Evolutionary conservation across 768 basidiomycete species (phyloP), one percentile per base, ranked within the genome.

Genomic region (Lactarius tabidus): DNA sequence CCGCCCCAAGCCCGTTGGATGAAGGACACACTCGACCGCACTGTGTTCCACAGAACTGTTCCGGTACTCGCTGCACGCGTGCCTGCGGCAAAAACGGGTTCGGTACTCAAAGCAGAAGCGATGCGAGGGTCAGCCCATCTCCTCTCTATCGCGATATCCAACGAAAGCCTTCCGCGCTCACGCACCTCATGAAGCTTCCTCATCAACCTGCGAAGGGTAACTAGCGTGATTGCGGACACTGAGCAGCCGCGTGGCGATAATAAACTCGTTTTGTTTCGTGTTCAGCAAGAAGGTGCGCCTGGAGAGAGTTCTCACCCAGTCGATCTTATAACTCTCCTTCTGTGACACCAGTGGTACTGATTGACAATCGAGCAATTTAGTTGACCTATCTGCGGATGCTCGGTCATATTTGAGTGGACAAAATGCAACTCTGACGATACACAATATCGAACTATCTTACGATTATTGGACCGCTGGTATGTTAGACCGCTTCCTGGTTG

Each of bases 391-490:
- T 29, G 73, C 75, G 10, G 82, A 85, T 36, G 80, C 85, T 48
- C 75, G 76, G 56, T 76, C 81, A 6, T 85, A 86, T 68, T 74
- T 97, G 63, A 74, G 80, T 31, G 74, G 76, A n/a, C 82, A 88
- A 69, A 75, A 81, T 4, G 80, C 79, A 41, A 84, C 82, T 7
- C 72, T 93, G n/a, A 78, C 84, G 9, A 75, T 78, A 18, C 84
- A 92, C 71, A 77, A 76, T 0, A 67, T 98, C 48, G 76, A 86
- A 28, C 77, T 98, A 51, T 82, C 84, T 62, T 98, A 98, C 73
- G 82, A 90, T 72, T 89, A 93, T 75, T 98, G 96, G 96, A 87
- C 84, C 2, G 84, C 92, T 55, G 89, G 95, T 93, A 70, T 63
- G 80, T 51, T 58, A 51, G 23, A 26, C 20, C 33, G 14, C 38